Conservation (phyloP, 2,329 filamentous ascomycete species). For the Penicillium sp. region DNA sequence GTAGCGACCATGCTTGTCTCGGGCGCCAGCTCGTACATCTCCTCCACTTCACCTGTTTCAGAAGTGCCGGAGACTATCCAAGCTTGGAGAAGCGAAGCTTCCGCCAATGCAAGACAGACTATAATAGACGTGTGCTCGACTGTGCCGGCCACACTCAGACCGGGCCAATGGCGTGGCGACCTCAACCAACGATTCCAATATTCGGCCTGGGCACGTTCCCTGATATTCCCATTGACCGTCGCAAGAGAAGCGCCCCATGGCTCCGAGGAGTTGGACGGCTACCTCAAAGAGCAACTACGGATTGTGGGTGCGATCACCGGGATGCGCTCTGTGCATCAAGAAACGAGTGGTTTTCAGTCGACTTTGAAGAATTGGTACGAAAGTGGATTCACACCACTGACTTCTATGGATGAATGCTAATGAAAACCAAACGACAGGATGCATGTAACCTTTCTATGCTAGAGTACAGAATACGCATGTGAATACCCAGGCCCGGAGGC, state of each 20-base stretch:
- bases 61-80: neutral
- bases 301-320: neutral
- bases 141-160: slow-evolving; percentile 1
- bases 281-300: slow-evolving; percentile 2
- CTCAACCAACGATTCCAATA: neutral
- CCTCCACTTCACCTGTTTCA: neutral
- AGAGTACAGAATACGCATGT: neutral
- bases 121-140: slow-evolving; percentile 2
- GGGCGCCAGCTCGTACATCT: neutral
- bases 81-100: neutral
- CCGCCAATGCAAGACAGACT: neutral
- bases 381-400: too few species aligned
- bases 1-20: neutral
- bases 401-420: too few species aligned
- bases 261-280: neutral
- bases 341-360: neutral
- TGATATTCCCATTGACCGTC: slow-evolving; percentile 4
- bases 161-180: neutral
- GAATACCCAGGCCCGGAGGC: neutral
- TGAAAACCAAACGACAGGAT: neutral
- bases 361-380: neutral
- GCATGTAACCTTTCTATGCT: slow-evolving; percentile 3
- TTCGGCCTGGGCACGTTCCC: slow-evolving; percentile 4
- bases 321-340: neutral
- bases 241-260: neutral